Evolutionary conservation across 345 rosid genomes (phyloP).

Genomic region (Arabis alpina): DNA sequence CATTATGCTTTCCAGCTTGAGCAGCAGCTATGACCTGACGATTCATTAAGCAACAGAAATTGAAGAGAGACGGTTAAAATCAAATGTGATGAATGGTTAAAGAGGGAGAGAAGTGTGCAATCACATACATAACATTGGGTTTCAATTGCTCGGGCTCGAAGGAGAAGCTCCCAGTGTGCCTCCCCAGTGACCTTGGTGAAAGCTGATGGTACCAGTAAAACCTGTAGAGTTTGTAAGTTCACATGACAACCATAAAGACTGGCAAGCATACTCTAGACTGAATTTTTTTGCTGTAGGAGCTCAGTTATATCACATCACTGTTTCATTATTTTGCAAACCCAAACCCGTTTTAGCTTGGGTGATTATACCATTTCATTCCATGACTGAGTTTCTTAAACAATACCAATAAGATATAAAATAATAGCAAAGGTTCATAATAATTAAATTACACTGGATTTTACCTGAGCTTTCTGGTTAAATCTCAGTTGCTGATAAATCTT

Average conservation of each 20-base stretch:
- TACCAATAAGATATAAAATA: neutral
- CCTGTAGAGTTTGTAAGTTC: slow-evolving; percentile 44
- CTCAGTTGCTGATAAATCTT: slow-evolving; percentile 88
- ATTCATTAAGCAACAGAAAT: neutral
- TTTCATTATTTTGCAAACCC: no score
- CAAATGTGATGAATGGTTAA: neutral
- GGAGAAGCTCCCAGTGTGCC: slow-evolving; percentile 97
- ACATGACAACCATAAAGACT: no score
- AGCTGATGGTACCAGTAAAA: slow-evolving; percentile 87
- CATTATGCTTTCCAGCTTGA: slow-evolving; percentile 87
- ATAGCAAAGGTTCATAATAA: neutral
- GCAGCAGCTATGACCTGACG: slow-evolving; percentile 85
- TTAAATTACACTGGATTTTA: slow-evolving; percentile 26
- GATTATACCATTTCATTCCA: no score
- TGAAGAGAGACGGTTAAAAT: neutral
- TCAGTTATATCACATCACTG: no score
- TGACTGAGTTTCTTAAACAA: neutral
- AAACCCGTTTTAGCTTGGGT: no score
- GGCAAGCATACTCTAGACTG: no score
- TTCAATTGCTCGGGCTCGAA: slow-evolving; percentile 90
- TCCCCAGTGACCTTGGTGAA: slow-evolving; percentile 84
- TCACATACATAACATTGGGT: slow-evolving; percentile 89
- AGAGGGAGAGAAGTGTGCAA: slow-evolving; percentile 7
- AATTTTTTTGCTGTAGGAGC: no score
- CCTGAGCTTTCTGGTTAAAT: slow-evolving; percentile 81